Percentiles rank a stretch among this genome's conserved stretches.
These are phyloP conservation scores for Penicillium sp. DNA, from an alignment of 2,329 filamentous ascomycete genomes.

Conservation along the genomic window DNA sequence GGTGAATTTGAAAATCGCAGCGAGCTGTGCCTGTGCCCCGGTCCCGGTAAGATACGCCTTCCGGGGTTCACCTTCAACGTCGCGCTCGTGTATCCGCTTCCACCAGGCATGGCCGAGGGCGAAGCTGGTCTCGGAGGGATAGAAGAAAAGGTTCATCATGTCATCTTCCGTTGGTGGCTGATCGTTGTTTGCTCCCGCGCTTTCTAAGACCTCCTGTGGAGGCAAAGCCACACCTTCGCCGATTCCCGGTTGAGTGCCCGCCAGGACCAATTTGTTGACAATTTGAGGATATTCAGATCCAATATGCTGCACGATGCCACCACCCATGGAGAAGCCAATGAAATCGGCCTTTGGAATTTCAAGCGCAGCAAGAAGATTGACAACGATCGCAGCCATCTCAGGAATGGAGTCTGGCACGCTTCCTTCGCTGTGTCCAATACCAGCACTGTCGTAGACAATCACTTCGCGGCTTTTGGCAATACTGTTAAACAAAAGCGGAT, in stretches of 20 bases:
- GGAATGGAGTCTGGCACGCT: conserved; percentile 6
- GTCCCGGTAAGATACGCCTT: conserved; percentile 9
- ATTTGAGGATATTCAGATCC: conserved; percentile 7
- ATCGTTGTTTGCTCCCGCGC: conserved; percentile 10
- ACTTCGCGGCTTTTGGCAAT: conserved; percentile 8
- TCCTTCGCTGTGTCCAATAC: conserved; percentile 11
- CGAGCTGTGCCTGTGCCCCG: conserved; percentile 9
- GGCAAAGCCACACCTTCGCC: conserved; percentile 10
- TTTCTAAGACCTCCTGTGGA: conserved; percentile 9
- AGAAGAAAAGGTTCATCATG: conserved; percentile 11
- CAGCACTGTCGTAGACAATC: conserved; percentile 9
- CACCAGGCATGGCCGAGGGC: conserved; percentile 11
- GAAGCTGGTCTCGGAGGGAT: conserved; percentile 9
- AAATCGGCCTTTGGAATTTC: conserved; percentile 8
- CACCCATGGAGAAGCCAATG: conserved; percentile 10
- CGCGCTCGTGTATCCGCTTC: conserved; percentile 7
- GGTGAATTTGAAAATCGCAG: conserved; percentile 12
- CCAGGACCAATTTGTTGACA: conserved; percentile 13
- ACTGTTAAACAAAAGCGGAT: conserved; percentile 11
- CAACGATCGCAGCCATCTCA: conserved; percentile 6
- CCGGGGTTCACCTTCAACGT: conserved; percentile 4
- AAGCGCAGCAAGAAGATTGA: conserved; percentile 7
- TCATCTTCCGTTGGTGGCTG: conserved; percentile 11
- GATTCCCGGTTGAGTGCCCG: conserved; percentile 8
- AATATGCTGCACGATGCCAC: conserved; percentile 6